phyloP scores from a whole-genome alignment of 2,329 filamentous ascomycete species.

The Phialophora verrucosa region DNA sequence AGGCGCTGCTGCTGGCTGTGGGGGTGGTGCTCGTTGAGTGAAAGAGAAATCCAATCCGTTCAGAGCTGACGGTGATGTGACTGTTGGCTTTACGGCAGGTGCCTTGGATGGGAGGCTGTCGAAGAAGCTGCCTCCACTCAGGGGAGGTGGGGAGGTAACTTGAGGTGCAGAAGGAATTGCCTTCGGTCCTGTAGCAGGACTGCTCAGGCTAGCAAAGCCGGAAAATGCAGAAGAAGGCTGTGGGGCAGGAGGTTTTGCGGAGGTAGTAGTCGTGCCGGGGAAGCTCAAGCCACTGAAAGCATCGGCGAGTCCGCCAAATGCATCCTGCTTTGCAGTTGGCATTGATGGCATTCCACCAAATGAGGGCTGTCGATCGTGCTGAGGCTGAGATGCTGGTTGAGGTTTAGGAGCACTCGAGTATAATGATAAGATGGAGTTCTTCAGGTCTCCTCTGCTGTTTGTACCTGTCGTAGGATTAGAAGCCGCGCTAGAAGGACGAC shows the following conservation, averaged over 20 bases:
- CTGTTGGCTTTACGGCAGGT: constrained; percentile 51
- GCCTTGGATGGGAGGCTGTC: constrained; percentile 68
- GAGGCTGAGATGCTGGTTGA: constrained; percentile 60
- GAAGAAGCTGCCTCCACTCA: constrained; percentile 82
- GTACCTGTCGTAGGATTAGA: constrained; percentile 63
- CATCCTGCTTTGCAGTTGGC: constrained; percentile 56
- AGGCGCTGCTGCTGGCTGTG: constrained; percentile 49
- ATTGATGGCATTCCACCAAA: constrained; percentile 71
- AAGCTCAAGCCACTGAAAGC: constrained; percentile 78
- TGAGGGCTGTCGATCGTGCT: constrained; percentile 65
- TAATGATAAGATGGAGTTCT: constrained; percentile 94
- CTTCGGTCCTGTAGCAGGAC: constrained; percentile 44
- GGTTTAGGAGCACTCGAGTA: constrained; percentile 85
- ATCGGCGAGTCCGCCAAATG: constrained; percentile 74
- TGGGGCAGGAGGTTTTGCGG: constrained; percentile 43
- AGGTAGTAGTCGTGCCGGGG: constrained; percentile 55
- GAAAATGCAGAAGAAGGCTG: constrained; percentile 65
- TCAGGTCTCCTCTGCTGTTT: constrained; percentile 86
- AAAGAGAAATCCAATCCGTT: constrained; percentile 71
- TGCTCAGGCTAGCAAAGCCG: constrained; percentile 59
- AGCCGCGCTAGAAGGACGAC: constrained; percentile 79
- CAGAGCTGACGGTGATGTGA: constrained; percentile 57
- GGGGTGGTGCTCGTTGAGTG: constrained; percentile 59
- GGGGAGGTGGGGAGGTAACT: constrained; percentile 55
- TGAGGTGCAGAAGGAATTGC: constrained; percentile 54